Conservation (phyloP, 768 basidiomycete genomes). For the Podaxis sp. region DNA sequence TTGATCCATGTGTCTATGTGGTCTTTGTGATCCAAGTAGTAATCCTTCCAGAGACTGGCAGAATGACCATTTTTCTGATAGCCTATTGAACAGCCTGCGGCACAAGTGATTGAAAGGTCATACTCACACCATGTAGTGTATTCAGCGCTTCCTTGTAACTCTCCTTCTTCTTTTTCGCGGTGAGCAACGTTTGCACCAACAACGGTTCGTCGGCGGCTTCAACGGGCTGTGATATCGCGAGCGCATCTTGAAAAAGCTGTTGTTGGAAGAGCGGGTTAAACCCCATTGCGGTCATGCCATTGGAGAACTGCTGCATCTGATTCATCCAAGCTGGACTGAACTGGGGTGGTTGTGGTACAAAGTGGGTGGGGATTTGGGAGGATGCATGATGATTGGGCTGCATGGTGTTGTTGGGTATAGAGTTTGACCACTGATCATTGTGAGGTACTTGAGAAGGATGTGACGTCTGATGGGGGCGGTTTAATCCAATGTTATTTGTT, state of each 20-base stretch:
- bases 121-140: constrained; percentile 56
- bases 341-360: constrained; percentile 28
- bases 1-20: constrained; percentile 49
- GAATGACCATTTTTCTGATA: constrained; percentile 44
- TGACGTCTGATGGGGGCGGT: constrained; percentile 6
- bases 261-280: constrained; percentile 43
- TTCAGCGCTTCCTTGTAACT: constrained; percentile 68
- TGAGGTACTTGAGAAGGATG: constrained; percentile 2
- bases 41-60: constrained; percentile 74
- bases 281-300: constrained; percentile 27
- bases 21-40: constrained; percentile 66
- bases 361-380: constrained; percentile 1
- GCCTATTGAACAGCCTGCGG: constrained; percentile 14
- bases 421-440: constrained; percentile 5
- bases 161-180: constrained; percentile 34
- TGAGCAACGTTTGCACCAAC: constrained; percentile 46
- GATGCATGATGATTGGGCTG: background rate
- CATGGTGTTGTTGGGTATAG: constrained; percentile 1
- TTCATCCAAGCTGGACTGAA: constrained; percentile 31
- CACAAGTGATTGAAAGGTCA: constrained; percentile 5
- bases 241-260: constrained; percentile 54
- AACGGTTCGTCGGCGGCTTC: constrained; percentile 53
- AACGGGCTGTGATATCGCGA: constrained; percentile 49
- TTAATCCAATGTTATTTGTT: constrained; percentile 4
- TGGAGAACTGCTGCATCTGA: constrained; percentile 29